Evolutionary conservation across 441 rosid species (phyloP), one percentile per base, ranked within the genome.

Genomic region (Corymbia citriodora): DNA sequence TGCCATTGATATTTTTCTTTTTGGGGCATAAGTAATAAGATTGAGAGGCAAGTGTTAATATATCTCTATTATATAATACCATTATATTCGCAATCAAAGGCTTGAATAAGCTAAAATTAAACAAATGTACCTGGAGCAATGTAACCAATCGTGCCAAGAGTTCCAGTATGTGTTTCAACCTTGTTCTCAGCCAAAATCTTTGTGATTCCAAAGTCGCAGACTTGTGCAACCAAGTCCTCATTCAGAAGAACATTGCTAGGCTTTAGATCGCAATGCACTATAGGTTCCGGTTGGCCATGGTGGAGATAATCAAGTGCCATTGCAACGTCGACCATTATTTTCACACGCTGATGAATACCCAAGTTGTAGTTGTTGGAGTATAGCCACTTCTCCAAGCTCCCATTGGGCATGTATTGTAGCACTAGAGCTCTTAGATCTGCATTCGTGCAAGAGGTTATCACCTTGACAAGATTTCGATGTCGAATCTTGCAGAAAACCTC

Each of bases 121-220:
- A 12, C 10, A 23, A 55, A 7, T 33, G 85, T 89, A 89, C 92
- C 90, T 55, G 91, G 89, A 23, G 93, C 89, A 50, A 91, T 68
- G 29, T 93, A 90, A 49, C 92, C 92, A 14, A 90, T 25, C 7
- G 93, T 91, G 65, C 93, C 93, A 6, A 87, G 92, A 29, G 93
- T 81, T 88, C 7, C 57, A 36, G 87, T 91, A 50, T n/a, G 87
- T 48, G 50, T 91, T 81, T 72, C 89, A 21, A 40, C 14, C 88
- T 59, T 90, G 87, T 72, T 31, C n/a, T 82, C 81, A 27, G 21
- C 45, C 36, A 61, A 61, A 50, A 83, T 63, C 40, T 10, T 85
- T 4, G 90, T 45, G 29, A 63, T 31, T 31, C 92, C 94, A 86
- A 94, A 93, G 87, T 93, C 93, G 31, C 92, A 88, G 31, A 92